phyloP scores from a whole-genome alignment of 305 asterid species.

The Fraxinus paxiana region DNA sequence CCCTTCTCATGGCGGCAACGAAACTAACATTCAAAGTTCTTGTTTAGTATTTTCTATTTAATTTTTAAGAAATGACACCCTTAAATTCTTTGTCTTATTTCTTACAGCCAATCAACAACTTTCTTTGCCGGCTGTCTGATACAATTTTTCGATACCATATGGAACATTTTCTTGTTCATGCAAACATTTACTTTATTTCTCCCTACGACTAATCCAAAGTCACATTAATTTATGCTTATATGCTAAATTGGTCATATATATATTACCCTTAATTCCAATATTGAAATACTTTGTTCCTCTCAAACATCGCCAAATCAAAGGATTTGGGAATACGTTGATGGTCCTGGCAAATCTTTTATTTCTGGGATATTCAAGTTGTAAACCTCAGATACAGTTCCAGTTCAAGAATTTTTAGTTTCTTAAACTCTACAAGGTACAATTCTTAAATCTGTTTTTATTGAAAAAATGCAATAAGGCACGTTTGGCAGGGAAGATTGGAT shows the following conservation, averaged over 20 bases:
- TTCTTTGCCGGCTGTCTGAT: constrained; percentile 24
- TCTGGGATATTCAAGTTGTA: neutral
- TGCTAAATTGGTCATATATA: neutral
- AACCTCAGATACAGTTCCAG: neutral
- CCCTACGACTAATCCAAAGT: constrained; percentile 15
- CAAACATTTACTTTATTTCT: neutral
- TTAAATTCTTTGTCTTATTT: neutral
- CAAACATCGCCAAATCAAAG: constrained; percentile 1
- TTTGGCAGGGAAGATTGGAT: neutral
- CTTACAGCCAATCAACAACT: neutral
- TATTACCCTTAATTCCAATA: constrained; percentile 2
- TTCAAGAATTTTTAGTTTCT: neutral
- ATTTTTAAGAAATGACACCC: neutral
- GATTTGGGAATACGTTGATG: constrained; percentile 5
- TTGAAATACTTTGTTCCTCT: constrained; percentile 16
- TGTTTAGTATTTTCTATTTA: neutral
- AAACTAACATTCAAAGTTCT: constrained; percentile 6
- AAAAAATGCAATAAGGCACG: neutral
- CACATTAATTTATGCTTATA: neutral
- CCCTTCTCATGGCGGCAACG: constrained; percentile 14
- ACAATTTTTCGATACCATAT: constrained; percentile 6
- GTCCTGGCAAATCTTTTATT: neutral
- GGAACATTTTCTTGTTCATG: constrained; percentile 15
- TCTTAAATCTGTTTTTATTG: neutral
- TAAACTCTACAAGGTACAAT: neutral